A percentile compares a stretch with the other conserved stretches of the same genome.
These are phyloP conservation scores for Malassezia equina DNA, from an alignment of 1,284 basidiomycete species.

Conservation along the genomic window DNA sequence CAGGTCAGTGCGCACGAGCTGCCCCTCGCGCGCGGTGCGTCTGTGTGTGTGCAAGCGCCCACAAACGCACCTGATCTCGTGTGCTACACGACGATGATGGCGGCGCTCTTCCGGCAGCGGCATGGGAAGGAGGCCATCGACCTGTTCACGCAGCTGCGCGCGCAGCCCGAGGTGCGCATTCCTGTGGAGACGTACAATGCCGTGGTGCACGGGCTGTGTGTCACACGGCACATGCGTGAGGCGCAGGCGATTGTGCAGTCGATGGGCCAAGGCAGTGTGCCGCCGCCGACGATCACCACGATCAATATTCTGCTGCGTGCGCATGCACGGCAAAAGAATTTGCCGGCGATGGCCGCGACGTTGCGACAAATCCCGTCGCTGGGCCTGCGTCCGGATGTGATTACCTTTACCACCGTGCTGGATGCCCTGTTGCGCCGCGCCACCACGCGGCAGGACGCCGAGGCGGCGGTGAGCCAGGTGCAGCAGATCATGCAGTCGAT, in stretches of 20 bases:
- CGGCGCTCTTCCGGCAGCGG: conserved; percentile 19
- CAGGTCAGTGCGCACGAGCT: neutral
- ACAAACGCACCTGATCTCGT: conserved; percentile 18
- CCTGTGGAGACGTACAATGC: conserved; percentile 34
- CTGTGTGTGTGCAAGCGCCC: neutral
- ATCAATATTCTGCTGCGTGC: conserved; percentile 35
- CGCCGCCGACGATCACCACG: conserved; percentile 30
- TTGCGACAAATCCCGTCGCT: conserved; percentile 22
- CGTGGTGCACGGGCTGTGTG: conserved; percentile 26
- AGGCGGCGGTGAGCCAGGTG: conserved; percentile 20
- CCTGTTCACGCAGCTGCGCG: conserved; percentile 19
- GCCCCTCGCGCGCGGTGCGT: neutral
- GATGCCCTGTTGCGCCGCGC: conserved; percentile 30
- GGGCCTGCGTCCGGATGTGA: conserved; percentile 26
- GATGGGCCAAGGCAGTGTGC: conserved; percentile 24
- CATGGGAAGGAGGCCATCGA: conserved; percentile 20
- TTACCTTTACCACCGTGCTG: conserved; percentile 37
- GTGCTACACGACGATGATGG: conserved; percentile 39
- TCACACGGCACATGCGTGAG: conserved; percentile 12
- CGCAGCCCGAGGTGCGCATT: conserved; percentile 9
- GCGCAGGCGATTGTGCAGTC: conserved; percentile 21
- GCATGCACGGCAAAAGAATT: conserved; percentile 21
- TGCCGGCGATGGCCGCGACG: conserved; percentile 19
- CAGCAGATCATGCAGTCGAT: conserved; percentile 28
- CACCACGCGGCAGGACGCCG: conserved; percentile 16